Evolutionary conservation across 2,329 filamentous ascomycete genomes (phyloP), one percentile per base, ranked within the genome.

Genomic region (Claviceps citrina): DNA sequence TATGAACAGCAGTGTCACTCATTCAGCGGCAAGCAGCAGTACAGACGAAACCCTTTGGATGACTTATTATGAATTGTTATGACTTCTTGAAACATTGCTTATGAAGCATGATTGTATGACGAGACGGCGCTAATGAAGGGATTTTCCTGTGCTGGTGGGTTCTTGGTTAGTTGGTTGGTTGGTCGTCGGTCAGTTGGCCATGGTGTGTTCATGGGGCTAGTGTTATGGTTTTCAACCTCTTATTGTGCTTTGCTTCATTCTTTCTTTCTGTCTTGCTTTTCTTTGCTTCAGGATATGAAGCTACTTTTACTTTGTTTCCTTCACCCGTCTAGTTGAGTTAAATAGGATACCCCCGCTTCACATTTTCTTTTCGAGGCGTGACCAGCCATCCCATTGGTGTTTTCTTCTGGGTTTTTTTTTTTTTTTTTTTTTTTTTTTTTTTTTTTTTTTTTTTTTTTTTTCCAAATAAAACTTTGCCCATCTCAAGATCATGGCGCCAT

Each of bases 281-380:
- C n/a, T 30, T 31, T 22, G 10, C 16, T 39, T 28, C 30, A 38
- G 39, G 43, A 36, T 46, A 50, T 47, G 42, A 44, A 44, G 49
- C 31, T 27, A 50, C 48, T 56, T 31, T 22, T 18, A 18, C 15
- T 31, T 41, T 25, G 7, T 43, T 25, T 27, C 7, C 15, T 16
- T 32, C 28, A 27, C 32, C 20, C 22, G 38, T 43, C 22, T 20
- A 15, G 18, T 31, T 55, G 51, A 46, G 41, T 46, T 60, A 59
- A 55, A 59, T 56, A 54, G 59, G 59, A 66, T 65, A 65, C 62
- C 63, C 61, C 50, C 47, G 22, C 51, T 47, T 51, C 41, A 36
- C 20, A 4, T 34, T 24, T 9, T 9, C 32, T 43, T 43, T 30
- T 35, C 35, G 43, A 40, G 28, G 43, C 37, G 7, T 26, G 9